Evolutionary conservation across 2,329 filamentous ascomycete genomes (phyloP), one percentile per base, ranked within the genome.

Genomic region (Bipolaris zeicola): DNA sequence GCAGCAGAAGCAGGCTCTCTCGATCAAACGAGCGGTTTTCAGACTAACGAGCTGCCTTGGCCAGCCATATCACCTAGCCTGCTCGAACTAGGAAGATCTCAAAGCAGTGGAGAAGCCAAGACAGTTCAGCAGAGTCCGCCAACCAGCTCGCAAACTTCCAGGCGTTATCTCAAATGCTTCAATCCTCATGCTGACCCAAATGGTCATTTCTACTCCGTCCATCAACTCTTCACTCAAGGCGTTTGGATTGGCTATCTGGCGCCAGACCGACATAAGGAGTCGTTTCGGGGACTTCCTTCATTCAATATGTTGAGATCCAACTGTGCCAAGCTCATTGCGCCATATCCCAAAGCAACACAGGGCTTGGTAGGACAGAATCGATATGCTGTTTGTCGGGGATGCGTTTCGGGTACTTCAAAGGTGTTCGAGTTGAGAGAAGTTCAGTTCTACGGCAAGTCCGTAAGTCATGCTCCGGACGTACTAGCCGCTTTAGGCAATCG

Each of bases 201-300:
- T 10, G 61, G 63, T 1, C 65, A 67, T 31, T 61, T 58, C 6
- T 51, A 57, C 45, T 56, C 64, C 0, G 59, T 54, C 13, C 49
- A 59, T 20, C 22, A 62, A 5, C 58, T 70, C 11, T 61, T 52
- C 24, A 43, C 49, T 10, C 47, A 36, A 14, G 65, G 66, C 5
- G 54, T 71, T 1, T 69, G 64, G 67, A 59, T 69, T 24, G 67
- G 67, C 3, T 66, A 71, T 37, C 45, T 68, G 11, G 54, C 55
- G 13, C 51, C 56, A 22, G 49, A 60, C 1, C 58, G 55, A 18
- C 58, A 62, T 11, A 43, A 4, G 13, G 34, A 61, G 16, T 56
- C 52, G 7, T 68, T 59, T 39, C 38, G 55, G 18, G 56, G 51
- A 3, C 48, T 64, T 10, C 62, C 59, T 4, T 66, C 62, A 6